phyloP scores from a whole-genome alignment of 2,329 filamentous ascomycete genomes.

The Davidsoniella australis region DNA sequence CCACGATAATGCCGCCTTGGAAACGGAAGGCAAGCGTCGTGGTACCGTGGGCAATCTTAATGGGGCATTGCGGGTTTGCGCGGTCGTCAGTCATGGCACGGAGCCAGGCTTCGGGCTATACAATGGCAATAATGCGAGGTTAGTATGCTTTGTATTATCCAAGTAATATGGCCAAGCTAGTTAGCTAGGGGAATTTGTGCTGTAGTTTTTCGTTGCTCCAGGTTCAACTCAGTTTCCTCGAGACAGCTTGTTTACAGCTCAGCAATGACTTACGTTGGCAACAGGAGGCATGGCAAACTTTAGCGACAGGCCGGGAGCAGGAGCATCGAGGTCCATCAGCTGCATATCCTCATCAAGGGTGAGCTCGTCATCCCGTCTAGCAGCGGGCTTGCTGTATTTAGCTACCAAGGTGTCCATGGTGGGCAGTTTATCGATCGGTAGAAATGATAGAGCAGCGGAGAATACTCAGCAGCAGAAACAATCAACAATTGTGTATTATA shows the following conservation, averaged over 20 bases:
- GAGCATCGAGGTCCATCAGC: slow-evolving; percentile 40
- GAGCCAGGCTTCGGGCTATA: slow-evolving; percentile 78
- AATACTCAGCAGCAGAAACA: neutral
- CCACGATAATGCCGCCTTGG: slow-evolving; percentile 94
- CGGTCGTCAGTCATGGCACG: slow-evolving; percentile 94
- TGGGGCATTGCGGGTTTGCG: slow-evolving; percentile 89
- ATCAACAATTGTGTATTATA: neutral
- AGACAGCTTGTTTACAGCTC: no score
- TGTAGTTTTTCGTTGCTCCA: slow-evolving; percentile 10
- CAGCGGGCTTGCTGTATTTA: slow-evolving; percentile 69
- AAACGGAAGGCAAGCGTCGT: slow-evolving; percentile 97
- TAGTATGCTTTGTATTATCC: neutral
- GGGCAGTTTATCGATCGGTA: slow-evolving; percentile 4
- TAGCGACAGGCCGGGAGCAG: slow-evolving; percentile 61
- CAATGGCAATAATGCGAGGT: slow-evolving; percentile 6
- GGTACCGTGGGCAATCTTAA: slow-evolving; percentile 98
- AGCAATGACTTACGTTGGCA: slow-evolving; percentile 48
- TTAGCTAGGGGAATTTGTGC: neutral
- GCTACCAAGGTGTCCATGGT: slow-evolving; percentile 85
- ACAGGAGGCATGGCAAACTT: slow-evolving; percentile 93
- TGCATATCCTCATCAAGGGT: slow-evolving; percentile 59
- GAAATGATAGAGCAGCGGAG: neutral
- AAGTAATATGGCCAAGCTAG: neutral
- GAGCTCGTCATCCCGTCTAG: slow-evolving; percentile 54
- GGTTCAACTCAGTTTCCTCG: no score